phyloP scores from a whole-genome alignment of 805 yeast genomes.

The Yarrowia keelungensis region DNA sequence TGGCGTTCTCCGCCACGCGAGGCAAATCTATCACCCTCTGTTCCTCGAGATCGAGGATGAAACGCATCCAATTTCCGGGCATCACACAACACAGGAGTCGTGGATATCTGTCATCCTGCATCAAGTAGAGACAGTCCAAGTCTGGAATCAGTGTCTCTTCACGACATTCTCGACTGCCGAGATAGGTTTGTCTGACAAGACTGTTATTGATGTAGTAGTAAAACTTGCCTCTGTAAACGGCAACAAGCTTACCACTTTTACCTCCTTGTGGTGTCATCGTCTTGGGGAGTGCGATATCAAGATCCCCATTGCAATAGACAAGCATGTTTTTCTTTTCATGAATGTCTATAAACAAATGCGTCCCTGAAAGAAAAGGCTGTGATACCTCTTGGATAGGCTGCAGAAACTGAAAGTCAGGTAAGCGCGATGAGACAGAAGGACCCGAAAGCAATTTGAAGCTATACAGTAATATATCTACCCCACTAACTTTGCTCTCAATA shows the following conservation, averaged over 20 bases:
- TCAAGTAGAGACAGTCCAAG: background rate
- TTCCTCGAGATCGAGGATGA: background rate
- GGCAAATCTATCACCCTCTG: background rate
- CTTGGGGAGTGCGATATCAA: background rate
- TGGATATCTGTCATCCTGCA: conserved; percentile 1
- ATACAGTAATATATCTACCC: background rate
- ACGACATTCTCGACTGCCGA: background rate
- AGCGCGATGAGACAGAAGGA: background rate
- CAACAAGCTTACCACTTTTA: background rate
- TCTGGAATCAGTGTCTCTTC: background rate
- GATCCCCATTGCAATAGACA: background rate
- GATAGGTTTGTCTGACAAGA: background rate
- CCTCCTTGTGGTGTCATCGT: too few species aligned
- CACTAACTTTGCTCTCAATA: background rate
- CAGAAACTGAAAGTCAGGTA: background rate
- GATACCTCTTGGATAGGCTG: too few species aligned
- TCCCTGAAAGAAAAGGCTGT: background rate
- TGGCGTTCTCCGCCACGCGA: background rate
- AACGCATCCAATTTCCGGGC: background rate
- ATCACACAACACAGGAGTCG: background rate
- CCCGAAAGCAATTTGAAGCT: background rate
- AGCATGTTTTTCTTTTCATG: background rate
- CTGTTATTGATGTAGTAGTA: background rate
- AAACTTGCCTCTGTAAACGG: background rate
- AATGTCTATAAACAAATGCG: background rate